Conservation (phyloP, 129 eudicot species). For the Ambrosia trifida region DNA sequence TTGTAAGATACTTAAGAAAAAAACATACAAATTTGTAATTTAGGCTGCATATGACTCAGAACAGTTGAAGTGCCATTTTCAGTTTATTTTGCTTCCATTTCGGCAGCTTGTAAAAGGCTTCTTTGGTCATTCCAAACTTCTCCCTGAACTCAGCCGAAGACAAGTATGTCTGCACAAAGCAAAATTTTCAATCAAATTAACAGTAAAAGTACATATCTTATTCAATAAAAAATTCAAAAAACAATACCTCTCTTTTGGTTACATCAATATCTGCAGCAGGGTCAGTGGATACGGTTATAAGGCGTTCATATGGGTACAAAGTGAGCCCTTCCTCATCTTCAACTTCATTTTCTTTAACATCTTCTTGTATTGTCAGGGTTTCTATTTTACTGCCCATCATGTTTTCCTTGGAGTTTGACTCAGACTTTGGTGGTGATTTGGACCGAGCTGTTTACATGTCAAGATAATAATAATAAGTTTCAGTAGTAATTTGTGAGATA, state of each 20-base stretch:
- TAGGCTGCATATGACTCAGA: slow-evolving; percentile 47
- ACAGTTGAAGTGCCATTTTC: slow-evolving; percentile 78
- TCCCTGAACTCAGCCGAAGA: slow-evolving; percentile 83
- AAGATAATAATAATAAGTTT: slow-evolving; percentile 13
- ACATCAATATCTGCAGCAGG: slow-evolving; percentile 77
- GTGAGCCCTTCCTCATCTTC: slow-evolving; percentile 90
- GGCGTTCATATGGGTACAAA: slow-evolving; percentile 76
- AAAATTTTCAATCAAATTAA: neutral
- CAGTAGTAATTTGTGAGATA: no score
- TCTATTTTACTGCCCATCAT: slow-evolving; percentile 57
- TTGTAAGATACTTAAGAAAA: neutral
- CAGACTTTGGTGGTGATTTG: slow-evolving; percentile 53
- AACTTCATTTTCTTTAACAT: slow-evolving; percentile 70
- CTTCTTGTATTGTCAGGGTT: slow-evolving; percentile 71
- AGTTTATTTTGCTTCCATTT: slow-evolving; percentile 98
- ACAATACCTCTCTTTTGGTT: slow-evolving; percentile 87
- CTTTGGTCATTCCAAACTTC: slow-evolving; percentile 86
- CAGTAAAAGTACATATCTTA: neutral
- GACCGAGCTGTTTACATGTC: slow-evolving; percentile 43
- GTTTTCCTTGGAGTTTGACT: slow-evolving; percentile 55
- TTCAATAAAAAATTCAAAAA: no score
- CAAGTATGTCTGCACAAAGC: slow-evolving; percentile 67
- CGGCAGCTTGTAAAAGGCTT: slow-evolving; percentile 79
- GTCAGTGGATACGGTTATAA: slow-evolving; percentile 56
- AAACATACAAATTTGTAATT: slow-evolving; percentile 43